Percentiles rank a stretch among this genome's conserved stretches.
phyloP scores from a whole-genome alignment of 805 yeast genomes.

The Suhomyces faveliae region DNA sequence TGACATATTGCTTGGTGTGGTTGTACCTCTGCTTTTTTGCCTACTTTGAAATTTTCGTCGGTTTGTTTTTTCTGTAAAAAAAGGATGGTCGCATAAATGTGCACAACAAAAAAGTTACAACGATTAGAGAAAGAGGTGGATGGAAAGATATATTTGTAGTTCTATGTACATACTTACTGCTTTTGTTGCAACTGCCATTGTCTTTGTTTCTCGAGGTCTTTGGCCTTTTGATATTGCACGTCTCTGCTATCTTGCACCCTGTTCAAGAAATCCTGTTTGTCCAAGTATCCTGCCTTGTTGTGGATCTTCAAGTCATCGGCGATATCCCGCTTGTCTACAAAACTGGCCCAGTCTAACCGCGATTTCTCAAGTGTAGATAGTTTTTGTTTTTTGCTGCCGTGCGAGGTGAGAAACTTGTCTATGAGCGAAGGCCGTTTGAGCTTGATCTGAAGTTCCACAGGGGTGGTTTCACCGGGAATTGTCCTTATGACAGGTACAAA shows the following conservation, averaged over 20 bases:
- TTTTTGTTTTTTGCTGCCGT: conserved; percentile 63
- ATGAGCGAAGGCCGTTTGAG: conserved; percentile 72
- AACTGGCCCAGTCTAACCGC: conserved; percentile 90
- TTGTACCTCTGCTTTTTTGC: neutral
- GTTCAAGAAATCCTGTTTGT: conserved; percentile 83
- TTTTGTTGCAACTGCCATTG: conserved; percentile 15
- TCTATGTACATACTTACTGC: no score
- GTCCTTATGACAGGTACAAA: conserved; percentile 35
- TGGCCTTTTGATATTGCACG: conserved; percentile 45
- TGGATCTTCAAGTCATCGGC: conserved; percentile 76
- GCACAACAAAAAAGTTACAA: neutral
- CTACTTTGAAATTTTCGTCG: neutral
- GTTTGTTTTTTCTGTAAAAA: neutral
- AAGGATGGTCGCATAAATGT: neutral
- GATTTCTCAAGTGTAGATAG: conserved; percentile 91
- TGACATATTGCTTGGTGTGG: conserved; percentile 8
- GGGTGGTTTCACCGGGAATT: conserved; percentile 29
- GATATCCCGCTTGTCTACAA: conserved; percentile 83
- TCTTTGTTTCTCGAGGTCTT: conserved; percentile 27
- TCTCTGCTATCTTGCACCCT: conserved; percentile 67
- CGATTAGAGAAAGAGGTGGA: no score
- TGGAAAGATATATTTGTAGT: no score
- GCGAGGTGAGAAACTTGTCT: conserved; percentile 68
- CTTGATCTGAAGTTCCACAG: conserved; percentile 48
- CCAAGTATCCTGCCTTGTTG: conserved; percentile 88